Conservation (phyloP, 495 filamentous ascomycete genomes). For the Aspergillus steynii region DNA sequence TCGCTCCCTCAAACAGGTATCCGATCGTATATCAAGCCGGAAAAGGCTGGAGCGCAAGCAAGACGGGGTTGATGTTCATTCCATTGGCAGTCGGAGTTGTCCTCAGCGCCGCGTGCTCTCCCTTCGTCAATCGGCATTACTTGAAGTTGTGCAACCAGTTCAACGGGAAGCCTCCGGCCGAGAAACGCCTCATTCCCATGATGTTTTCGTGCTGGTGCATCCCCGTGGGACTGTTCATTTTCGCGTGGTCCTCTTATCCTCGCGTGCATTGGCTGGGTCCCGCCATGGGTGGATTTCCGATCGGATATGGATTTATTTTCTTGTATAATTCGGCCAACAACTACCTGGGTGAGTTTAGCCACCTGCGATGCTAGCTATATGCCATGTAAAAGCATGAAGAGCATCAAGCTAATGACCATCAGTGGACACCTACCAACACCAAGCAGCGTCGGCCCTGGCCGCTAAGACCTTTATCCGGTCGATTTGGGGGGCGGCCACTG, state of each 20-base stretch:
- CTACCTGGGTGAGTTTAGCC: conserved; percentile 56
- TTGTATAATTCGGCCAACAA: conserved; percentile 85
- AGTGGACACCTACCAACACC: conserved; percentile 82
- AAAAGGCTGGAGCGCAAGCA: conserved; percentile 70
- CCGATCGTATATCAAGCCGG: conserved; percentile 75
- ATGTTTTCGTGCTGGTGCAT: conserved; percentile 82
- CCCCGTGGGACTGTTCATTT: conserved; percentile 79
- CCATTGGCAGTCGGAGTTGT: conserved; percentile 70
- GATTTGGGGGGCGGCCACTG: conserved; percentile 74
- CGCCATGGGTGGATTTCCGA: conserved; percentile 68
- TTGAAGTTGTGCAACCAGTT: conserved; percentile 57
- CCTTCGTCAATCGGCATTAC: conserved; percentile 76
- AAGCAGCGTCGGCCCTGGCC: conserved; percentile 80
- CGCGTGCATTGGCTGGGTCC: conserved; percentile 68
- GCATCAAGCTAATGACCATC: conserved; percentile 22
- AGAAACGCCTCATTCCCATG: conserved; percentile 78
- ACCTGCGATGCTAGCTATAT: background rate
- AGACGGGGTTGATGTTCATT: conserved; percentile 81
- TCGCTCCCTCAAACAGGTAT: conserved; percentile 17
- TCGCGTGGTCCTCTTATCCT: conserved; percentile 78
- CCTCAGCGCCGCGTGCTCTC: conserved; percentile 63
- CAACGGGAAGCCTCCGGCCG: conserved; percentile 70
- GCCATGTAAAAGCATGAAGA: background rate
- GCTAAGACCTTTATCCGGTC: conserved; percentile 79
- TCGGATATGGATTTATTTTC: conserved; percentile 86